A percentile compares a stretch with the other conserved stretches of the same genome.
phyloP scores from a whole-genome alignment of 768 basidiomycete species.

The Lentinula guzmanii region DNA sequence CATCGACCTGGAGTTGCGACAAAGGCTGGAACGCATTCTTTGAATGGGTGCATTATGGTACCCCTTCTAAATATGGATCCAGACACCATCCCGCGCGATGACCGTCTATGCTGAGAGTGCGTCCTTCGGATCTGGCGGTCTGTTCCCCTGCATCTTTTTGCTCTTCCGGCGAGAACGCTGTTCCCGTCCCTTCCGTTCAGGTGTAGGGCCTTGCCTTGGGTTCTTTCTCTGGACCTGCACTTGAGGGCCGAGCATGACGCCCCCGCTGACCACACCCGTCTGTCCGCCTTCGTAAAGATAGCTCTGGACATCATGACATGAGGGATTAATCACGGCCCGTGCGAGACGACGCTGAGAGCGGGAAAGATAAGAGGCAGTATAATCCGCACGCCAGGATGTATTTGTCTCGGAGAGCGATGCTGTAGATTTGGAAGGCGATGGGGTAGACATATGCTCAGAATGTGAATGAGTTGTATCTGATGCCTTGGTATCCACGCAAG shows the following conservation, averaged over 20 bases:
- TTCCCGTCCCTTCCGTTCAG: background rate
- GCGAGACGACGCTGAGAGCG: slow-evolving; percentile 4
- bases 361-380: background rate
- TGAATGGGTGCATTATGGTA: background rate
- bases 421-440: background rate
- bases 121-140: background rate
- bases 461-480: background rate
- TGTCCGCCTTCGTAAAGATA: slow-evolving; percentile 13
- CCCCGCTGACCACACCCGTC: slow-evolving; percentile 10
- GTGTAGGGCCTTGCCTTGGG: background rate
- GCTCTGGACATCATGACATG: slow-evolving; percentile 1
- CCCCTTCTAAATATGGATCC: background rate
- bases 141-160: background rate
- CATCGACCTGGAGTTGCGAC: background rate
- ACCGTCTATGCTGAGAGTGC: background rate
- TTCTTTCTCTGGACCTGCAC: background rate
- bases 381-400: background rate
- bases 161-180: background rate
- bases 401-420: background rate
- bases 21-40: background rate
- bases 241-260: slow-evolving; percentile 11
- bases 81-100: background rate
- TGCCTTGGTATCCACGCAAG: background rate
- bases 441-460: background rate
- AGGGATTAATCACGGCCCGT: background rate